Conservation (phyloP, 345 rosid genomes). For the Litchi chinensis region DNA sequence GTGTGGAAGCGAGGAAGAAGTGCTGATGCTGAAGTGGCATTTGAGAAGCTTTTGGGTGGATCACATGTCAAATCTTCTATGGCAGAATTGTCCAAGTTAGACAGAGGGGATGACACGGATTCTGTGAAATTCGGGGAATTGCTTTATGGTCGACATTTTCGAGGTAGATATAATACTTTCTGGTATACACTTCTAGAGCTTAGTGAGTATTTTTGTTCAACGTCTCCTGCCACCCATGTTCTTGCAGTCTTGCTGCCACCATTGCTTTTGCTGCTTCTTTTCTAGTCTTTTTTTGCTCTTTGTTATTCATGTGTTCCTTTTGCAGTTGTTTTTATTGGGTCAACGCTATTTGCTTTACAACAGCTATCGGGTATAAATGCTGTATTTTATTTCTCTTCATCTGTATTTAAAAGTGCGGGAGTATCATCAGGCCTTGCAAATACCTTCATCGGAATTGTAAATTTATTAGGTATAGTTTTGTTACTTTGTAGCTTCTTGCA, state of each 20-base stretch:
- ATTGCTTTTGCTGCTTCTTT: conserved; percentile 15
- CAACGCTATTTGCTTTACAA: conserved; percentile 99
- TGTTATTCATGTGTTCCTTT: conserved; percentile 77
- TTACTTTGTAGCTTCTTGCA: conserved; percentile 18
- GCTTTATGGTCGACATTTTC: conserved; percentile 74
- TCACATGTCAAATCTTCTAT: conserved; percentile 79
- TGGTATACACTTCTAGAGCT: conserved; percentile 5
- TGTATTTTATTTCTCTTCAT: conserved; percentile 95
- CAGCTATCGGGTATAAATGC: conserved; percentile 99
- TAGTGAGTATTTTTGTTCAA: conserved; percentile 14
- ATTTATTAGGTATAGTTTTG: conserved; percentile 62
- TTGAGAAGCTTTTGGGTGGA: conserved; percentile 81
- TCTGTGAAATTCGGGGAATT: conserved; percentile 68
- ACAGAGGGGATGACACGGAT: conserved; percentile 69
- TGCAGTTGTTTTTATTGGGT: conserved; percentile 99
- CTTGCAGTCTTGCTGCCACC: not conserved
- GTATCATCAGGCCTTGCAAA: conserved; percentile 84
- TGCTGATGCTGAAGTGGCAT: conserved; percentile 83
- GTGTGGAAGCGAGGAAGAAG: conserved; percentile 74
- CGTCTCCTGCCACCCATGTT: conserved; percentile 4
- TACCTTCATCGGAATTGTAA: conserved; percentile 71
- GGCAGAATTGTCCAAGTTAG: conserved; percentile 75
- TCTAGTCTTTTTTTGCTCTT: conserved; percentile 43
- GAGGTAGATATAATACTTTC: conserved; percentile 55
- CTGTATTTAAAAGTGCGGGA: conserved; percentile 95